Base-by-base conservation (phyloP, 2,329 filamentous ascomycete genomes). In the Eurotiales sp. region DNA sequence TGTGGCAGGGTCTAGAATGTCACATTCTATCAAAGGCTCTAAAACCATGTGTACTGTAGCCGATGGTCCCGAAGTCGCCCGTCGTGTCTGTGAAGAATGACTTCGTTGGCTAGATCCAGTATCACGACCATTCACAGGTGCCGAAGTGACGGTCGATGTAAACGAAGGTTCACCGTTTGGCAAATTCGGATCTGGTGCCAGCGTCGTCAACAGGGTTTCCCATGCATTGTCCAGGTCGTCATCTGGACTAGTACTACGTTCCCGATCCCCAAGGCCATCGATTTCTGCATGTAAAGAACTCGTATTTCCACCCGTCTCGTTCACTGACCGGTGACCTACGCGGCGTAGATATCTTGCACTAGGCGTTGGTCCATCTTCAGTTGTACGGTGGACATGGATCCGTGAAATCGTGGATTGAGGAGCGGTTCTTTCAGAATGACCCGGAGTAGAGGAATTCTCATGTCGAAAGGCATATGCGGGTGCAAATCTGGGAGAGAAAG, bases 161-260 rank as follows among this genome's bases (percentile, higher is more conserved):
- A 96, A 96, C 0, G 90, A 96, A 1, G 90, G 91, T 25, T 87
- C 83, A 2, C 83, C 81, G 59, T 87, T 95, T 0, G 90, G 89
- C 2, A 88, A 80, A 55, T 88, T 86, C 14, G 86, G 84, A 65
- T 96, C 90, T 0, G 89, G 88, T 0, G 87, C 85, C 55, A 96
- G 80, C 0, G 88, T 95, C 6, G 81, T 85, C 52, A 90, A 75
- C 48, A 96, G 82, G 3, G 85, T 89, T 54, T 92, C 86, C 91
- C 91, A 96, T 1, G 77, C 76, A 45, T 79, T 77, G 56, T 82
- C 79, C 34, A 74, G 77, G 49, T 72, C 59, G 32, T 69, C 63
- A 15, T 75, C 73, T 5, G 86, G 85, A 63, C 86, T 90, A n/a
- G 89, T 72, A 67, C 90, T 95, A 59, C 90, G 83, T 56, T 89